Conservation (phyloP, 148 eudicot genomes). For the Rhododendron vialii region DNA sequence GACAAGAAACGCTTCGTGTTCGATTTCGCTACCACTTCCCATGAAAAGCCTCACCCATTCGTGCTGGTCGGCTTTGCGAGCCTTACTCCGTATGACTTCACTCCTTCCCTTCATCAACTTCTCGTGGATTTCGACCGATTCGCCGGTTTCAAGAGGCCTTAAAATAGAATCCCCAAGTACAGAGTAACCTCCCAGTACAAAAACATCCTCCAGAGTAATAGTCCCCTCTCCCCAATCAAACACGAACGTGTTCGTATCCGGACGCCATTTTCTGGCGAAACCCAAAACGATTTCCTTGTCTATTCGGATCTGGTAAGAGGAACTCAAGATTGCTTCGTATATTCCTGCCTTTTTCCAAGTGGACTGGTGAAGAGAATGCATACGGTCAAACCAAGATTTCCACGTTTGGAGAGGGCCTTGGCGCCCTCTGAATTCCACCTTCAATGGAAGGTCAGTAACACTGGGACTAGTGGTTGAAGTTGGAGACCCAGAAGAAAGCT, state of each 20-base stretch:
- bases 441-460: neutral
- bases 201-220: neutral
- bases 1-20: neutral
- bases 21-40: neutral
- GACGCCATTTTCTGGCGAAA: neutral
- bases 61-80: neutral
- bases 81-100: neutral
- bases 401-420: neutral
- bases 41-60: slow-evolving; percentile 29
- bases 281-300: neutral
- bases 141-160: neutral
- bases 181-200: slow-evolving; percentile 38
- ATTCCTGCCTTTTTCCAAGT: neutral
- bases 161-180: slow-evolving; percentile 33
- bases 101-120: neutral
- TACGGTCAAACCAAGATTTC: neutral
- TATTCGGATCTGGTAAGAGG: neutral
- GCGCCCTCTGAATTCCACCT: neutral
- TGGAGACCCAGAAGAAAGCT: neutral
- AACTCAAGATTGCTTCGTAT: neutral
- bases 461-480: neutral
- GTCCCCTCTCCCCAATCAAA: neutral
- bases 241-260: neutral
- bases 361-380: neutral
- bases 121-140: slow-evolving; percentile 9